Conservation (phyloP, 345 rosid genomes). For the Populus davidiana region DNA sequence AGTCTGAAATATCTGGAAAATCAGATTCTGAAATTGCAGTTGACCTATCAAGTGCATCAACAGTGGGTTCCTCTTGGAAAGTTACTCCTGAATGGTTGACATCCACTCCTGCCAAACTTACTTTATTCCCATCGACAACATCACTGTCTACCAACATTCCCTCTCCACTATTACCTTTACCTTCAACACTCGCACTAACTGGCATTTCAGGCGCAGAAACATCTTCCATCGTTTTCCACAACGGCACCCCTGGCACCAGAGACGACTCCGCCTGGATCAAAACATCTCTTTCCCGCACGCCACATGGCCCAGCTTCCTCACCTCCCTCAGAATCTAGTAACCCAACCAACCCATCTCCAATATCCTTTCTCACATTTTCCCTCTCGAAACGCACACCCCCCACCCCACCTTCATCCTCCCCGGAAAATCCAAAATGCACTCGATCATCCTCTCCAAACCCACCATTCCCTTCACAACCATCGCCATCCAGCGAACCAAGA, state of each 20-base stretch:
- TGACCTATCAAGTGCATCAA: constrained; percentile 19
- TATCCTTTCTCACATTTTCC: not conserved
- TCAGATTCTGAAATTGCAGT: constrained; percentile 30
- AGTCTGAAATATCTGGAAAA: constrained; percentile 38
- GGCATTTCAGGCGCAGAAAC: constrained; percentile 38
- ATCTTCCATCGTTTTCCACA: constrained; percentile 44
- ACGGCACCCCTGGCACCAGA: constrained; percentile 31
- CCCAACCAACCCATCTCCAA: not conserved
- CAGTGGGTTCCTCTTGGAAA: constrained; percentile 9
- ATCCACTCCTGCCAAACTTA: constrained; percentile 13
- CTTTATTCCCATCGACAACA: constrained; percentile 17
- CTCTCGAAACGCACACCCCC: not conserved
- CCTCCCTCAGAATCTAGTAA: not conserved
- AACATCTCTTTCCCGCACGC: not conserved
- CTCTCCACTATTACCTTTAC: constrained; percentile 20
- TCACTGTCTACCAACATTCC: not conserved
- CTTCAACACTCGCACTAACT: constrained; percentile 19
- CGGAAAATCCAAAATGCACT: not conserved
- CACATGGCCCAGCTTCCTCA: not conserved
- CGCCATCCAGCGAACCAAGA: not conserved
- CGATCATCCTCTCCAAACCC: constrained; percentile 2
- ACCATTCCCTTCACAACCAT: not conserved
- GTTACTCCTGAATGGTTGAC: constrained; percentile 2
- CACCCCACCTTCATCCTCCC: not conserved
- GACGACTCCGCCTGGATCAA: constrained; percentile 18